These are phyloP conservation scores for Tilletia indica DNA, from an alignment of 1,284 basidiomycete species.

Conservation along the genomic window DNA sequence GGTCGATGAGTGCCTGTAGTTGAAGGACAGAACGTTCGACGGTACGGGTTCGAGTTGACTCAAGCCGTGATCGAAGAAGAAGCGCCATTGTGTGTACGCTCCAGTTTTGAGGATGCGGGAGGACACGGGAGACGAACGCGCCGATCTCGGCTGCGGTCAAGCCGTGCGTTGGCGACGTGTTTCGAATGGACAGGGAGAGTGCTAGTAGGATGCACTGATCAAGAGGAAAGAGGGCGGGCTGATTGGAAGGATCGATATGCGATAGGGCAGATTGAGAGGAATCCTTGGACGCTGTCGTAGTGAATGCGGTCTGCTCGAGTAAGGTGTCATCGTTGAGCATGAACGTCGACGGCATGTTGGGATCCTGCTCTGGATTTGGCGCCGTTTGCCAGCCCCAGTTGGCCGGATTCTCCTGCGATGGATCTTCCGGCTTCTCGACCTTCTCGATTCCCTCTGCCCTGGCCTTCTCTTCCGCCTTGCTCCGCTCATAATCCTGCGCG, in stretches of 20 bases:
- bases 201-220: constrained; percentile 52
- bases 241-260: constrained; percentile 76
- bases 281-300: constrained; percentile 62
- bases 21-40: constrained; percentile 52
- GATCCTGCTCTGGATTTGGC: constrained; percentile 38
- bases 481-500: constrained; percentile 31
- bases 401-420: constrained; percentile 17
- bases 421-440: background rate
- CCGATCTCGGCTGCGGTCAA: constrained; percentile 51
- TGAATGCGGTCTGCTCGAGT: constrained; percentile 89
- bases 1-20: constrained; percentile 54
- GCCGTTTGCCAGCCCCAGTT: constrained; percentile 35
- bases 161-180: constrained; percentile 54
- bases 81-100: constrained; percentile 55
- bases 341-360: constrained; percentile 69
- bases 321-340: constrained; percentile 92
- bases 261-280: constrained; percentile 23
- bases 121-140: constrained; percentile 49
- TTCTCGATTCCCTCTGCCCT: constrained; percentile 38
- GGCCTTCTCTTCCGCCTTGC: constrained; percentile 55
- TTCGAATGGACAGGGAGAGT: constrained; percentile 51
- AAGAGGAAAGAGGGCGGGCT: constrained; percentile 62
- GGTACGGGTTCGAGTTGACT: constrained; percentile 48
- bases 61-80: constrained; percentile 50
- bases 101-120: constrained; percentile 52